Evolutionary conservation across 2,329 filamentous ascomycete genomes (phyloP).

Genomic region (Teratosphaeria gauchensis): DNA sequence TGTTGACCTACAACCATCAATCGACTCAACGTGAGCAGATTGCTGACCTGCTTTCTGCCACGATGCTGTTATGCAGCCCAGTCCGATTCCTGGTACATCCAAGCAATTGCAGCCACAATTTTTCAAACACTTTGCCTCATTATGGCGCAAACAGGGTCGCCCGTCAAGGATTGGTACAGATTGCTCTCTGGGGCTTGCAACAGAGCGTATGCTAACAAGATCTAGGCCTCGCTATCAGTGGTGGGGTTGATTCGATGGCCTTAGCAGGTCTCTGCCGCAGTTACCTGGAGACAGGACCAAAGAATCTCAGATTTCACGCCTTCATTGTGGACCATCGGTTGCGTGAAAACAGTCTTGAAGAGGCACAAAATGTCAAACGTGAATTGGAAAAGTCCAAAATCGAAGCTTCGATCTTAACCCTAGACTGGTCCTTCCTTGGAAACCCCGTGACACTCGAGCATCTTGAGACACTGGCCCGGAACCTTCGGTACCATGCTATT

Average conservation of each 20-base stretch:
- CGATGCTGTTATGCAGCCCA: neutral
- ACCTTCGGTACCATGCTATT: constrained; percentile 61
- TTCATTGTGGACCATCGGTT: constrained; percentile 54
- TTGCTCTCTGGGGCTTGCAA: neutral
- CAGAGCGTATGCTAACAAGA: neutral
- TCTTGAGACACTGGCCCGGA: constrained; percentile 69
- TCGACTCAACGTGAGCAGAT: neutral
- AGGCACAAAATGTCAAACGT: constrained; percentile 43
- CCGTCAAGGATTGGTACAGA: neutral
- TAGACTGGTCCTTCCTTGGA: constrained; percentile 29
- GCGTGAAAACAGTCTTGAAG: constrained; percentile 44
- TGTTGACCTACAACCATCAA: neutral
- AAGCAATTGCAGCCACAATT: neutral
- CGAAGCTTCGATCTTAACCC: constrained; percentile 18
- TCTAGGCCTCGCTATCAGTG: constrained; percentile 66
- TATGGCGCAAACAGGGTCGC: neutral
- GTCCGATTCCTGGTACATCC: neutral
- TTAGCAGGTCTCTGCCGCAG: constrained; percentile 63
- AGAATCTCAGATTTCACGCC: constrained; percentile 34
- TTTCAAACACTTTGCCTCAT: neutral
- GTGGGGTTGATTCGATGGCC: constrained; percentile 97
- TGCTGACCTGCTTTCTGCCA: neutral
- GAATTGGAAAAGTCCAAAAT: constrained; percentile 15
- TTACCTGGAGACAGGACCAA: constrained; percentile 1
- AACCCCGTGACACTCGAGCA: constrained; percentile 44